Evolutionary conservation across 2,329 filamentous ascomycete species (phyloP).

Genomic region (Fusarium udum): DNA sequence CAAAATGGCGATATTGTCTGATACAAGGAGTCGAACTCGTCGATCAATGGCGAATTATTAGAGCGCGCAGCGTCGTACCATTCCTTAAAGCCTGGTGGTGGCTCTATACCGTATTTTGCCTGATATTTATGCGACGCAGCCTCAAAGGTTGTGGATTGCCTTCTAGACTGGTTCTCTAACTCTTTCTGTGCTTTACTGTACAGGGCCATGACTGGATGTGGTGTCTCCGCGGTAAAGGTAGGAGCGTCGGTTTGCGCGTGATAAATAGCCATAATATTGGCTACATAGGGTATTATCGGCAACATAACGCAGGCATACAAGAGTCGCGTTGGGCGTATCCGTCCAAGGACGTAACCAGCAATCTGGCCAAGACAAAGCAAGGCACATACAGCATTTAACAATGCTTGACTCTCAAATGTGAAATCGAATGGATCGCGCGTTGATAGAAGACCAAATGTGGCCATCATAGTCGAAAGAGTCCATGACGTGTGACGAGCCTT

Average conservation of each 20-base stretch:
- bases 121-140: constrained; percentile 53
- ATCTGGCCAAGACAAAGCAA: background rate
- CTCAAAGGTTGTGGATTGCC: constrained; percentile 50
- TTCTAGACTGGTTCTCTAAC: constrained; percentile 47
- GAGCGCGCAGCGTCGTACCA: constrained; percentile 56
- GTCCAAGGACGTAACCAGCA: background rate
- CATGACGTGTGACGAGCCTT: background rate
- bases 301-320: background rate
- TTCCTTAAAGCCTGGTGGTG: constrained; percentile 56
- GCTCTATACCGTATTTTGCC: constrained; percentile 53
- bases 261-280: background rate
- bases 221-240: background rate
- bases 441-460: background rate
- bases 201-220: constrained; percentile 25
- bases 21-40: constrained; percentile 59
- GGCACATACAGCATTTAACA: background rate
- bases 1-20: constrained; percentile 53
- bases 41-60: constrained; percentile 55
- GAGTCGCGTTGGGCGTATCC: background rate
- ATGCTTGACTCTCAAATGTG: background rate
- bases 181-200: constrained; percentile 41
- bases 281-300: background rate
- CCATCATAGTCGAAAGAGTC: background rate
- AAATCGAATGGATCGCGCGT: background rate
- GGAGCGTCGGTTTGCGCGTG: background rate